These are phyloP conservation scores for Suillus hirtellus DNA, from an alignment of 768 basidiomycete species.

Conservation along the genomic window DNA sequence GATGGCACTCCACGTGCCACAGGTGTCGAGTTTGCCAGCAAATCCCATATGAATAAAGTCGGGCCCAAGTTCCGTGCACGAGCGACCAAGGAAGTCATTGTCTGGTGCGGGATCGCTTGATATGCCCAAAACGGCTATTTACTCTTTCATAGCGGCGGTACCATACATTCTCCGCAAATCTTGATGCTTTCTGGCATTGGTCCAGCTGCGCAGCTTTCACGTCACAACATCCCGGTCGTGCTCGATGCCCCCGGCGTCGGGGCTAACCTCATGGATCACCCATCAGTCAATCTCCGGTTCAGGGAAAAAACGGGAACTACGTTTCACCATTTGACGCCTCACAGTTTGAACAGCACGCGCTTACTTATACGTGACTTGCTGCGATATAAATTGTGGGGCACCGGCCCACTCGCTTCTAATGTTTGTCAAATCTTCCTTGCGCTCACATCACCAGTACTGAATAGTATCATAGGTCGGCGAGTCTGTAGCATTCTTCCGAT, in stretches of 20 bases:
- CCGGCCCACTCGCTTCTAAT: constrained; percentile 55
- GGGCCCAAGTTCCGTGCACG: constrained; percentile 44
- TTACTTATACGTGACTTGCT: constrained; percentile 35
- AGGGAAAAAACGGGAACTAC: constrained; percentile 50
- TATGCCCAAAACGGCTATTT: background rate
- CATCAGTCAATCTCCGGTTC: constrained; percentile 50
- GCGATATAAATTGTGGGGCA: constrained; percentile 45
- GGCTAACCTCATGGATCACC: constrained; percentile 70
- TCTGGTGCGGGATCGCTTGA: constrained; percentile 46
- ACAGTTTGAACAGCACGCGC: constrained; percentile 18
- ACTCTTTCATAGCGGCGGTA: constrained; percentile 48
- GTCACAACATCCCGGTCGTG: constrained; percentile 54
- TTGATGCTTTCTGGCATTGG: constrained; percentile 79
- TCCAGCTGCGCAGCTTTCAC: constrained; percentile 54
- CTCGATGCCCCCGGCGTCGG: constrained; percentile 76
- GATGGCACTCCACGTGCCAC: constrained; percentile 46
- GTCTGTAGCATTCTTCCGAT: constrained; percentile 32
- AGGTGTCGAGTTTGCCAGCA: constrained; percentile 58
- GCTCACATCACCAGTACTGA: background rate
- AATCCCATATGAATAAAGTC: constrained; percentile 21
- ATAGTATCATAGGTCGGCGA: constrained; percentile 26
- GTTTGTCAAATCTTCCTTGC: constrained; percentile 32
- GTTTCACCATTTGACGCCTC: constrained; percentile 39
- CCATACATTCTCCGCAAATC: constrained; percentile 66
- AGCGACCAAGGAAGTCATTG: constrained; percentile 59